Percentiles rank a stretch among this genome's conserved stretches.
Conservation (phyloP, 495 filamentous ascomycete genomes). For the Aspergillus asperescens region DNA sequence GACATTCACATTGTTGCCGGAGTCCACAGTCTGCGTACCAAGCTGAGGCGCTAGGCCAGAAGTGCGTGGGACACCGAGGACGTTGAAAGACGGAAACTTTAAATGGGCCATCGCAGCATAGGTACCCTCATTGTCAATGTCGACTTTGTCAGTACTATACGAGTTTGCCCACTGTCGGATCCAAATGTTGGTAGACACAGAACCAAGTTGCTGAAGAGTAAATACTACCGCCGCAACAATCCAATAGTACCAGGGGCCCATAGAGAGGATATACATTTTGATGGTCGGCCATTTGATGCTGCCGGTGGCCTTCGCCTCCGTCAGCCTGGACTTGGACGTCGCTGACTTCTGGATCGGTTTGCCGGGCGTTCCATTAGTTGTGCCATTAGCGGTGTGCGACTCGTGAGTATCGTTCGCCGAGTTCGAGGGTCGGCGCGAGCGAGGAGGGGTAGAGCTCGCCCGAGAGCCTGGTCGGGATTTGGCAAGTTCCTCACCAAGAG, state of each 20-base stretch:
- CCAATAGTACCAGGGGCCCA: slow-evolving; percentile 98
- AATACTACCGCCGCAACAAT: slow-evolving; percentile 66
- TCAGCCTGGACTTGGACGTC: slow-evolving; percentile 47
- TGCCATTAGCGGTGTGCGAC: slow-evolving; percentile 34
- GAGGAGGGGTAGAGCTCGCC: slow-evolving; percentile 57
- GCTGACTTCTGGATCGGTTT: slow-evolving; percentile 37
- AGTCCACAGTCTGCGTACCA: slow-evolving; percentile 18
- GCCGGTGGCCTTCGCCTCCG: slow-evolving; percentile 74
- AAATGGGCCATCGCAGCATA: slow-evolving; percentile 40
- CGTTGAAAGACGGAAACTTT: slow-evolving; percentile 40
- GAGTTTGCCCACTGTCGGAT: slow-evolving; percentile 83
- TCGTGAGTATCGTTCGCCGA: slow-evolving; percentile 18
- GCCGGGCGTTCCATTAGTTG: slow-evolving; percentile 20
- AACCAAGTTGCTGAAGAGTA: slow-evolving; percentile 70
- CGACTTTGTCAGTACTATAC: slow-evolving; percentile 38
- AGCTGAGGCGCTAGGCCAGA: slow-evolving; percentile 30
- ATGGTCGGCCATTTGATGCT: slow-evolving; percentile 84
- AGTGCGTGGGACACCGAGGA: slow-evolving; percentile 34
- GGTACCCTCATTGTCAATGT: slow-evolving; percentile 26
- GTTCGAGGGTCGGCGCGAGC: slow-evolving; percentile 68
- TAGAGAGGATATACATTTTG: slow-evolving; percentile 73
- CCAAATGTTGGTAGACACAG: slow-evolving; percentile 86
- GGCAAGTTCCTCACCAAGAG: slow-evolving; percentile 74
- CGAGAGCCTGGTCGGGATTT: slow-evolving; percentile 67
- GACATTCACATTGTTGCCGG: slow-evolving; percentile 58